phyloP scores from a whole-genome alignment of 164 flowering plant species.

The Litsea cubeba region DNA sequence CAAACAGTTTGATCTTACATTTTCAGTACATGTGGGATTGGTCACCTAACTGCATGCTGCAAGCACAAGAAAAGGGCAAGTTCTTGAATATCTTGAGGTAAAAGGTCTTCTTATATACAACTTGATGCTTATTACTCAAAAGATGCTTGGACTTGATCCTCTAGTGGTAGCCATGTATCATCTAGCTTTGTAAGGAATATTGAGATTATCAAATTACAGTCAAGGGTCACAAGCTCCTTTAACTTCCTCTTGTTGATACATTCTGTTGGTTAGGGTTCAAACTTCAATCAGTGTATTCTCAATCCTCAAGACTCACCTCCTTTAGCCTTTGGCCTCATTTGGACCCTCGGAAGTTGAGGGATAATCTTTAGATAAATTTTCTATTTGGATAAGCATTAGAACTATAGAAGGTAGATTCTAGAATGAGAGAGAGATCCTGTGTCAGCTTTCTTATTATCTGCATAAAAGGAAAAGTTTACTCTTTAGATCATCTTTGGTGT shows the following conservation, averaged over 20 bases:
- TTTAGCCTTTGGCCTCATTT: neutral
- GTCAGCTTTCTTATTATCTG: neutral
- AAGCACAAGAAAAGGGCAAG: neutral
- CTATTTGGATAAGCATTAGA: neutral
- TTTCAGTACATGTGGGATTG: neutral
- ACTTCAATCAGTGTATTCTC: neutral
- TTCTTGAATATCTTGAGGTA: neutral
- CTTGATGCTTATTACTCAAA: neutral
- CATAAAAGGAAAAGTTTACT: too few relatives aligned
- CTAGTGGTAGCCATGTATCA: neutral
- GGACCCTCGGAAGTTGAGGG: neutral
- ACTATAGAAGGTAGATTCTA: neutral
- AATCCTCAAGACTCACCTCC: neutral
- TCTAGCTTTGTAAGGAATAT: neutral
- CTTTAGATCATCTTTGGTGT: too few relatives aligned
- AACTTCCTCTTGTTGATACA: neutral
- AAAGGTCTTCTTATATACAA: neutral
- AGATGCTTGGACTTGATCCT: neutral
- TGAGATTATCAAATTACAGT: neutral
- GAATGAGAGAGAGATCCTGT: too few relatives aligned
- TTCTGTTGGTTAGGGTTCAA: constrained; percentile 2
- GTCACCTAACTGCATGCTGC: neutral
- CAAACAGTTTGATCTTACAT: neutral
- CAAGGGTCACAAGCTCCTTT: neutral
- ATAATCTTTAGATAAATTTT: neutral